phyloP scores from a whole-genome alignment of 2,329 filamentous ascomycete species.

The Pseudogymnoascus sp. region DNA sequence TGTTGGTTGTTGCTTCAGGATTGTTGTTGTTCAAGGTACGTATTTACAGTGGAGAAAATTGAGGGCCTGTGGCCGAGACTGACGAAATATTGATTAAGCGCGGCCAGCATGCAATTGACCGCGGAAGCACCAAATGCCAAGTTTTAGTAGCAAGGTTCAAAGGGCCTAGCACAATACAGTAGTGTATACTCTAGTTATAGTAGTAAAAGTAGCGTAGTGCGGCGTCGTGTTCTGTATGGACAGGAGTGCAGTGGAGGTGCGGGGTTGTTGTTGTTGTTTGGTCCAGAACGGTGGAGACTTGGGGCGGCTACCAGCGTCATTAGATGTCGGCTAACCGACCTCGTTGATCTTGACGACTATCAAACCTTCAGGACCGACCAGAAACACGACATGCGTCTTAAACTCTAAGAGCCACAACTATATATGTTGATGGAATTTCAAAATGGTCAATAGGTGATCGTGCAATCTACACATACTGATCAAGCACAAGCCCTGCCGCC shows the following conservation, averaged over 20 bases:
- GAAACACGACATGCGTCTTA: background rate
- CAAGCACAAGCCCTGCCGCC: background rate
- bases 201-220: background rate
- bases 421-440: background rate
- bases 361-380: background rate
- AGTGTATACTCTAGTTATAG: background rate
- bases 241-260: background rate
- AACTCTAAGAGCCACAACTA: background rate
- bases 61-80: background rate
- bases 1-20: background rate
- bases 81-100: conserved; percentile 1
- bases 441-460: background rate
- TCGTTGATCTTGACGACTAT: background rate
- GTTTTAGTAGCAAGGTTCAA: background rate
- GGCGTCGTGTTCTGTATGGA: background rate
- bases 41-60: conserved; percentile 3
- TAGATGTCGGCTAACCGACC: background rate
- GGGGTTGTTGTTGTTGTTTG: background rate
- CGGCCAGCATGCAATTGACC: background rate
- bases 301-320: background rate
- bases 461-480: background rate
- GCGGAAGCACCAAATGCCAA: background rate
- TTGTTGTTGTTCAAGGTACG: conserved; percentile 2
- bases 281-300: background rate
- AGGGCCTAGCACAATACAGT: background rate